Evolutionary conservation across 352 stramenopile genomes (phyloP), one percentile per base, ranked within the genome.

Genomic region (Plasmopara viticola): DNA sequence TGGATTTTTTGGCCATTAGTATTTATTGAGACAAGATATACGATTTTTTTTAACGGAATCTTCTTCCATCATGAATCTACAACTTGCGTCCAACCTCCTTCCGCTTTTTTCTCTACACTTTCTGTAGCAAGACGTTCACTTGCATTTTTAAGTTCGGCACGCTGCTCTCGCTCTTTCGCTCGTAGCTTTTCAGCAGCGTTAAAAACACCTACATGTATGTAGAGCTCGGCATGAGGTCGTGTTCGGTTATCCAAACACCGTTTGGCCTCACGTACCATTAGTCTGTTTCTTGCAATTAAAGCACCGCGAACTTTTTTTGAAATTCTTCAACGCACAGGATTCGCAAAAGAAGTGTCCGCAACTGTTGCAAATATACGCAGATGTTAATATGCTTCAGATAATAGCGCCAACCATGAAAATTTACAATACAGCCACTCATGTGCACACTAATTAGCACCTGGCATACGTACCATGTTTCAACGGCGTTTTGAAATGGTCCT

Each of bases 301-400:
- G 65, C 95, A 98, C 18, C 78, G 70, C 9, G 73, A 83, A 3
- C 72, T 82, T 49, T 92, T 95, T 44, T 79, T 84, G 48, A 86
- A 90, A 17, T 86, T 71, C 55, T 90, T 79, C 33, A 97, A 64
- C 25, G 96, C 92, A 50, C 95, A 98, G 17, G 72, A 48, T 62
- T 98, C 77, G 53, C 95, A 98, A 72, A 98, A 98, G 62, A 98
- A 98, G 66, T 99, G 96, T 0, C 80, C 79, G 46, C 96, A 99
- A 13, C 77, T 87, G 37, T 8, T 47, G 1, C 10, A 2, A 25
- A 18, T 18, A n/a, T 25, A 29, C 6, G 13, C 28, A 50, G 18
- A 25, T 6, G 13, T 20, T 4, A 12, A 45, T 10, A 43, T 25
- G 20, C 20, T 25, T 25, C 20, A 25, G 20, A 25, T 25, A 3